phyloP scores from a whole-genome alignment of 179 eudicot genomes.

The Amaranthus tricolor region DNA sequence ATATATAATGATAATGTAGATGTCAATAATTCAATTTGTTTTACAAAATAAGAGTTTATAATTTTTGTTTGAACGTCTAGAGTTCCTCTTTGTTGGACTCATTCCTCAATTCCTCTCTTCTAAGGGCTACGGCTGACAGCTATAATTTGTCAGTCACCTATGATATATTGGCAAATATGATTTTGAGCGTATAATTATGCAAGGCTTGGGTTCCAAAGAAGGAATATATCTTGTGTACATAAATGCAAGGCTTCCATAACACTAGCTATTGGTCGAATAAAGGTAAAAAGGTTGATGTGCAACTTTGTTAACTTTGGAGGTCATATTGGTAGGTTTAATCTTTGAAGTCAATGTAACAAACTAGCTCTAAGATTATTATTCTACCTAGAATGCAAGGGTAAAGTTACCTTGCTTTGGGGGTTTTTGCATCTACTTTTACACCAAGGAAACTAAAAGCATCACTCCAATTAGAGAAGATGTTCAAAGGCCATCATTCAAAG shows the following conservation, averaged over 20 bases:
- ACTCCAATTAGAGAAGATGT: slow-evolving; percentile 19
- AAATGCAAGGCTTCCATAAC: neutral
- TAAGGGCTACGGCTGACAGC: too few species aligned
- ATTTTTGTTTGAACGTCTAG: too few species aligned
- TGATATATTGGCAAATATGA: neutral
- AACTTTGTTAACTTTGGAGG: slow-evolving; percentile 2
- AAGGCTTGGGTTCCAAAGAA: neutral
- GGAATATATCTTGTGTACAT: neutral
- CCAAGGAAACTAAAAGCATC: slow-evolving; percentile 24
- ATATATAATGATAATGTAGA: too few species aligned
- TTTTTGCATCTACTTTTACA: slow-evolving; percentile 19
- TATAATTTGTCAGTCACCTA: too few species aligned
- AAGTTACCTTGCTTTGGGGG: slow-evolving; percentile 18
- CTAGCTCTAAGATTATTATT: neutral
- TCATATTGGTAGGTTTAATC: slow-evolving; percentile 3
- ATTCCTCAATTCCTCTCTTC: too few species aligned
- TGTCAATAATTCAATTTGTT: too few species aligned
- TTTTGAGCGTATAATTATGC: neutral
- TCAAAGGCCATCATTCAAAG: slow-evolving; percentile 29
- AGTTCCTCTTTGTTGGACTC: too few species aligned
- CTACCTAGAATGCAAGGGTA: neutral
- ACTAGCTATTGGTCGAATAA: slow-evolving; percentile 1
- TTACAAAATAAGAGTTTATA: neutral
- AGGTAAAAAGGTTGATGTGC: slow-evolving; percentile 6
- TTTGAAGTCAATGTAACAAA: slow-evolving; percentile 24